phyloP scores from a whole-genome alignment of 2,329 filamentous ascomycete genomes.

The Fusarium devonianum region DNA sequence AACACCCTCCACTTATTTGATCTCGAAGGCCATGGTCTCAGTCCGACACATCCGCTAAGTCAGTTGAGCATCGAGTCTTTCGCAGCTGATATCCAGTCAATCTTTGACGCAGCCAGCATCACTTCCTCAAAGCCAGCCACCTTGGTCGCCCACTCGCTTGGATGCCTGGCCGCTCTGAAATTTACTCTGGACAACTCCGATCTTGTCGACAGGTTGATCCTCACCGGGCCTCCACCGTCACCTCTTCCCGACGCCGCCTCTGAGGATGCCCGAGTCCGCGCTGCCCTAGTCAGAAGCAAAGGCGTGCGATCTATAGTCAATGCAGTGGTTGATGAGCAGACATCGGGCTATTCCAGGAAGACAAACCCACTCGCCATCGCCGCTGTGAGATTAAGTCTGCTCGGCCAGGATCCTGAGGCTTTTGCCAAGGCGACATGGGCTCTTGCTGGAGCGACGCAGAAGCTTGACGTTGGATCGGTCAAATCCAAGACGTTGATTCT shows the following conservation, averaged over 20 bases:
- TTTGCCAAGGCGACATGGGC: conserved; percentile 63
- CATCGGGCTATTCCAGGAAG: conserved; percentile 11
- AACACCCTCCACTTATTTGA: conserved; percentile 55
- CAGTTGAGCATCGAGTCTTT: conserved; percentile 53
- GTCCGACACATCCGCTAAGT: conserved; percentile 56
- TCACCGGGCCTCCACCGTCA: conserved; percentile 56
- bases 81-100: conserved; percentile 50
- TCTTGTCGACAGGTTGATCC: conserved; percentile 53
- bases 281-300: conserved; percentile 49
- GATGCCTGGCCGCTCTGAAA: conserved; percentile 55
- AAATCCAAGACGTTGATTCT: conserved; percentile 50
- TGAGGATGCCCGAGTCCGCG: conserved; percentile 43
- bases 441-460: conserved; percentile 49
- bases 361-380: conserved; percentile 51
- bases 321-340: conserved; percentile 42
- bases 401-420: conserved; percentile 58
- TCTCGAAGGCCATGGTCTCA: conserved; percentile 63
- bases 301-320: conserved; percentile 56
- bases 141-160: conserved; percentile 60
- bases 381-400: conserved; percentile 53
- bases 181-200: conserved; percentile 51
- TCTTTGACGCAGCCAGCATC: conserved; percentile 48
- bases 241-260: conserved; percentile 51
- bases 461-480: conserved; percentile 46
- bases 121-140: conserved; percentile 43